Conservation (phyloP, 2,329 filamentous ascomycete species). For the Ilyonectria robusta region DNA sequence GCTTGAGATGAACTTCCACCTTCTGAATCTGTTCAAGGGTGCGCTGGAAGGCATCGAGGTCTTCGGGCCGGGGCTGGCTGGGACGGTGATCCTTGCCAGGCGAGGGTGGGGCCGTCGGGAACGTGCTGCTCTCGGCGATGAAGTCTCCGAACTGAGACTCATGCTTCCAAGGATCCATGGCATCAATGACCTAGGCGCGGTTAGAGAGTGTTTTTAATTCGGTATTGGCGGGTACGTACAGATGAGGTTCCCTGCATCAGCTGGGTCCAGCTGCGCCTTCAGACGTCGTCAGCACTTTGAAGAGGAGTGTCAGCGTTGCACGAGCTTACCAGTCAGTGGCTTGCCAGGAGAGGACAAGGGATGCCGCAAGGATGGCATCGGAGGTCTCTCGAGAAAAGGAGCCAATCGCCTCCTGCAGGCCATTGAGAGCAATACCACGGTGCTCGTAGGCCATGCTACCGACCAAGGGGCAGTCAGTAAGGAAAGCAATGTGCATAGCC, state of each 20-base stretch:
- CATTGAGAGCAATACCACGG: slow-evolving; percentile 86
- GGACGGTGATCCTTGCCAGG: slow-evolving; percentile 73
- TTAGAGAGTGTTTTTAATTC: slow-evolving; percentile 34
- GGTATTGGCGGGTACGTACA: slow-evolving; percentile 66
- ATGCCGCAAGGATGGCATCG: slow-evolving; percentile 92
- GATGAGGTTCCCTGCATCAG: slow-evolving; percentile 92
- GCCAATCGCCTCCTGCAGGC: slow-evolving; percentile 88
- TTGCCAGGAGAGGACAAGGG: slow-evolving; percentile 94
- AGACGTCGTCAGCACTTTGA: slow-evolving; percentile 50
- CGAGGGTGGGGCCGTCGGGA: slow-evolving; percentile 76
- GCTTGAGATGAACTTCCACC: slow-evolving; percentile 77
- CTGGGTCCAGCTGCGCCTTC: slow-evolving; percentile 91
- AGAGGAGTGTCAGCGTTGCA: slow-evolving; percentile 14
- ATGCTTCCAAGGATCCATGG: slow-evolving; percentile 93
- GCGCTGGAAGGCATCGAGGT: slow-evolving; percentile 77
- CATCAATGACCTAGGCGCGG: slow-evolving; percentile 79
- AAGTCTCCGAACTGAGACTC: slow-evolving; percentile 89
- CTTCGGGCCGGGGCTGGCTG: slow-evolving; percentile 76
- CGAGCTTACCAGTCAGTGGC: slow-evolving; percentile 88
- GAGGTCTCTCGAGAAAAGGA: slow-evolving; percentile 88
- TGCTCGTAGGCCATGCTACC: slow-evolving; percentile 92
- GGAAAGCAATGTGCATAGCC: slow-evolving; percentile 93
- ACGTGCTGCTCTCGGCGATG: slow-evolving; percentile 83
- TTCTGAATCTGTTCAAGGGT: slow-evolving; percentile 77
- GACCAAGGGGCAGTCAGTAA: slow-evolving; percentile 87